These are phyloP conservation scores for Cenococcum geophilum DNA, from an alignment of 495 filamentous ascomycete species.

Conservation along the genomic window DNA sequence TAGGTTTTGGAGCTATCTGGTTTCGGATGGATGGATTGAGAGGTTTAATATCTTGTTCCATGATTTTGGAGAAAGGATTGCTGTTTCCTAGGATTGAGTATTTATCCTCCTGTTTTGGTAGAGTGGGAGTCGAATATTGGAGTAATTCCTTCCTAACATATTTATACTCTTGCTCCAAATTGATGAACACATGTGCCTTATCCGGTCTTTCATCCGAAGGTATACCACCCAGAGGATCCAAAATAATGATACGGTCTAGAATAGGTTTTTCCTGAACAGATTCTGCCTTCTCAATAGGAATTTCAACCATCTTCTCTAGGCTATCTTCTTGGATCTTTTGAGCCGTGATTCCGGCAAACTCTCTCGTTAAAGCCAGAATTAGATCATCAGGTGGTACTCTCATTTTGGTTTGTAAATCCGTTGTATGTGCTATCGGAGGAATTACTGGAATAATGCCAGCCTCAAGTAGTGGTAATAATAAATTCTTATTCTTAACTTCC, in stretches of 20 bases:
- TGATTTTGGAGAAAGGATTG: slow-evolving; percentile 47
- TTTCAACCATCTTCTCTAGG: slow-evolving; percentile 6
- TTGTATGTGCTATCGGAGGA: slow-evolving; percentile 62
- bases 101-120: neutral
- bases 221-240: slow-evolving; percentile 85
- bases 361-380: slow-evolving; percentile 62
- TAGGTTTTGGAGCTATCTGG: neutral
- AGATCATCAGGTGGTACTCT: slow-evolving; percentile 58
- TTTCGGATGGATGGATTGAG: neutral
- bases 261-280: slow-evolving; percentile 43
- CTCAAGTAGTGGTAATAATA: slow-evolving; percentile 62
- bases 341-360: slow-evolving; percentile 54
- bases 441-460: slow-evolving; percentile 68
- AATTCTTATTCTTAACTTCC: slow-evolving; percentile 51
- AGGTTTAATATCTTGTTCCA: slow-evolving; percentile 33
- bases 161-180: slow-evolving; percentile 83
- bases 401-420: slow-evolving; percentile 51
- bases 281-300: neutral
- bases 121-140: neutral
- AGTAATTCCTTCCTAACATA: slow-evolving; percentile 57
- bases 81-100: slow-evolving; percentile 34
- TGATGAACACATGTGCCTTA: slow-evolving; percentile 82
- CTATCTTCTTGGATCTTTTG: slow-evolving; percentile 5
- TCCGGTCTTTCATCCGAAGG: slow-evolving; percentile 61
- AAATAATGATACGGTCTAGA: slow-evolving; percentile 79